Evolutionary conservation across 305 asterid genomes (phyloP).

Genomic region (Fraxinus sp.): DNA sequence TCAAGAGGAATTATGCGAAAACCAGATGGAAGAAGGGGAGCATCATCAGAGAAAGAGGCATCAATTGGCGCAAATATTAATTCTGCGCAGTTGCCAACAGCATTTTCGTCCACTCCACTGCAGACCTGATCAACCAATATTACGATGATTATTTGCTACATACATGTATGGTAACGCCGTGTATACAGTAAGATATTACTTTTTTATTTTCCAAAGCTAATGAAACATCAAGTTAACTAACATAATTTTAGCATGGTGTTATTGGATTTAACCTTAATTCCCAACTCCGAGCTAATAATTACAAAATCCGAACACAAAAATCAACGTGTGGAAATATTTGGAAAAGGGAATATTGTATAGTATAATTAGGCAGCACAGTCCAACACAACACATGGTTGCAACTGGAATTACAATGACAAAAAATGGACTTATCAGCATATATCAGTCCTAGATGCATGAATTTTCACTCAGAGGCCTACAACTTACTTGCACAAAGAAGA

Average conservation of each 20-base stretch:
- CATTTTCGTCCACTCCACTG: conserved; percentile 87
- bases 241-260: background rate
- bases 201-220: background rate
- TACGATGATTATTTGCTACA: background rate
- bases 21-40: conserved; percentile 97
- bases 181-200: background rate
- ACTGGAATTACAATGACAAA: background rate
- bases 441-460: background rate
- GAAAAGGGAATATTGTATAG: background rate
- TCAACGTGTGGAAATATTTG: background rate
- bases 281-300: background rate
- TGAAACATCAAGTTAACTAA: background rate
- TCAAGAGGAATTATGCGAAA: conserved; percentile 92
- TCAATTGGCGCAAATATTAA: conserved; percentile 95
- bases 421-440: background rate
- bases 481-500: conserved; percentile 90
- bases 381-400: background rate
- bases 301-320: background rate
- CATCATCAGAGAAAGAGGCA: conserved; percentile 90
- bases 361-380: background rate
- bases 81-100: conserved; percentile 76
- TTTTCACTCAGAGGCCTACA: background rate
- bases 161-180: background rate
- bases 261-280: background rate
- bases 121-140: conserved; percentile 56